Percentiles rank a stretch among this genome's conserved stretches.
These are phyloP conservation scores for Omphalotus olearius DNA, from an alignment of 1,284 basidiomycete species.

Conservation along the genomic window DNA sequence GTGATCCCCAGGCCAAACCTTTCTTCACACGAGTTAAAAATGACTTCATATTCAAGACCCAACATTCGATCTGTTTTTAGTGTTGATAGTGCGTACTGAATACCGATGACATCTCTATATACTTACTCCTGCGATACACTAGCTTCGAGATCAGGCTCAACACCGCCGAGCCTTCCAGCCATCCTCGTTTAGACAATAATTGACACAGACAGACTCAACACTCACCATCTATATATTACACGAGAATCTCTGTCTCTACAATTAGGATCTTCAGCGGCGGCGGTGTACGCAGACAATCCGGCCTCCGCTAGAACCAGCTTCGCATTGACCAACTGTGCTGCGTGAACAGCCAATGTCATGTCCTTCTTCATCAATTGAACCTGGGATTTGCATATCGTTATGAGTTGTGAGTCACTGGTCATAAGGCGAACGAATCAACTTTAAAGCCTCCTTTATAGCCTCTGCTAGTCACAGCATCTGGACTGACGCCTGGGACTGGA, in stretches of 20 bases:
- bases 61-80: too few relatives aligned
- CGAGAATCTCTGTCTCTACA: slow-evolving; percentile 32
- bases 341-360: slow-evolving; percentile 31
- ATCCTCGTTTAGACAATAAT: background rate
- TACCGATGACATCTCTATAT: too few relatives aligned
- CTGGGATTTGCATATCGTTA: slow-evolving; percentile 14
- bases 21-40: too few relatives aligned
- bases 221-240: slow-evolving; percentile 33
- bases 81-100: too few relatives aligned
- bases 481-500: slow-evolving; percentile 37
- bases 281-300: slow-evolving; percentile 30
- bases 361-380: slow-evolving; percentile 40
- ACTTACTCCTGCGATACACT: too few relatives aligned
- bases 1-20: too few relatives aligned
- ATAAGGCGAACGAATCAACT: slow-evolving; percentile 14
- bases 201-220: background rate
- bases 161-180: slow-evolving; percentile 1
- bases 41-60: too few relatives aligned
- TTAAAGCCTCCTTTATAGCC: slow-evolving; percentile 38
- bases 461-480: slow-evolving; percentile 35
- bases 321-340: slow-evolving; percentile 30
- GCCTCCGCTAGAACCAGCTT: slow-evolving; percentile 33
- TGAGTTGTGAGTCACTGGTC: background rate
- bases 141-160: slow-evolving; percentile 1
- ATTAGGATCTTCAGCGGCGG: slow-evolving; percentile 32